Conservation (phyloP, 177 flowering plant genomes). For the Vitis hybrid region DNA sequence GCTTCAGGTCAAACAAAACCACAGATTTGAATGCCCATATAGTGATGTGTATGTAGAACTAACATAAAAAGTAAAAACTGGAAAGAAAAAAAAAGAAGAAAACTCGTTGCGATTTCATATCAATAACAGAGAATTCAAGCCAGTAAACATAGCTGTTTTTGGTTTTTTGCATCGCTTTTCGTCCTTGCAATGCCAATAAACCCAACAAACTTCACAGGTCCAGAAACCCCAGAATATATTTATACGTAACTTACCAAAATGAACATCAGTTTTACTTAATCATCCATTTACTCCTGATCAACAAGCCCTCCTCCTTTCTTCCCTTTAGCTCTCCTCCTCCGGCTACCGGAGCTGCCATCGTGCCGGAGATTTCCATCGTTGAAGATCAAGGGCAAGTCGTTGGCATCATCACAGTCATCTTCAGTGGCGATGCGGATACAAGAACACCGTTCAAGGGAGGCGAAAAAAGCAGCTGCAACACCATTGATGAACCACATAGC, state of each 20-base stretch:
- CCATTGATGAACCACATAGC: constrained; percentile 78
- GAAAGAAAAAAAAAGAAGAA: too few species aligned
- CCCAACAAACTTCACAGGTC: neutral
- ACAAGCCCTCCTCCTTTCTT: constrained; percentile 36
- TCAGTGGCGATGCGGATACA: constrained; percentile 65
- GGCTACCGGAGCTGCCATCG: constrained; percentile 9
- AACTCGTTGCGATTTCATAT: too few species aligned
- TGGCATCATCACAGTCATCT: constrained; percentile 51
- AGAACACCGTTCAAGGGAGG: constrained; percentile 74
- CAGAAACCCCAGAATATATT: neutral
- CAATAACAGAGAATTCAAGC: neutral
- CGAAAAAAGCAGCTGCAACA: constrained; percentile 66
- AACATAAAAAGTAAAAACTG: too few species aligned
- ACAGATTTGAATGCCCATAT: too few species aligned
- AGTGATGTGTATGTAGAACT: too few species aligned
- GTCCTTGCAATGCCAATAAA: neutral
- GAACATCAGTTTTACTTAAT: neutral
- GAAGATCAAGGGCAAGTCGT: constrained; percentile 59
- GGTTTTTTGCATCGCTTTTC: neutral
- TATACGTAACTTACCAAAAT: constrained; percentile 4
- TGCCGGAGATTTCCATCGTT: constrained; percentile 42
- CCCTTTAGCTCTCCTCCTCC: constrained; percentile 40
- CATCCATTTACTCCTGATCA: constrained; percentile 13
- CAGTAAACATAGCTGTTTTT: neutral
- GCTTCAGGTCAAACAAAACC: neutral